These are phyloP conservation scores for Penicillium roqueforti DNA, from an alignment of 495 filamentous ascomycete species.

Conservation along the genomic window DNA sequence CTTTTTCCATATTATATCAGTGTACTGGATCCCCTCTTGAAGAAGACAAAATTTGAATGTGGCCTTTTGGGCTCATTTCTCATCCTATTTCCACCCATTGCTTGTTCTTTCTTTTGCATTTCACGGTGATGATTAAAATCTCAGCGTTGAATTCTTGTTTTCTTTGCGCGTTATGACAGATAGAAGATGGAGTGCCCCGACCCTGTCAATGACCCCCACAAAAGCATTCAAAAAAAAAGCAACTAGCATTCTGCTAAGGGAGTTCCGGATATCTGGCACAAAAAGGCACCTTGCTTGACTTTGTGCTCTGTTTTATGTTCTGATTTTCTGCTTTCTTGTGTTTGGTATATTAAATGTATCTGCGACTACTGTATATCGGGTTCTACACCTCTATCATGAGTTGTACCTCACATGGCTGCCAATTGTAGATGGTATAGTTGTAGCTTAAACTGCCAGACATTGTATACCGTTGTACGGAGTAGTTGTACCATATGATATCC, in stretches of 20 bases:
- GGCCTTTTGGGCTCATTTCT: constrained; percentile 14
- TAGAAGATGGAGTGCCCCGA: constrained; percentile 33
- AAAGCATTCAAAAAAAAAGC: constrained; percentile 24
- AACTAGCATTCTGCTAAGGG: constrained; percentile 46
- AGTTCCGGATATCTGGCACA: constrained; percentile 85
- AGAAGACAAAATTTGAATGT: constrained; percentile 24
- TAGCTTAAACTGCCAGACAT: background rate
- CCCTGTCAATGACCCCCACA: constrained; percentile 10
- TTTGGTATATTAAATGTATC: constrained; percentile 12
- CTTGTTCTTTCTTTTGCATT: constrained; percentile 17
- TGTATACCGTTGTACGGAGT: background rate
- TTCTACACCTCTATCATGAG: constrained; percentile 19
- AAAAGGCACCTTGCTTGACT: constrained; percentile 39
- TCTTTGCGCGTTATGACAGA: constrained; percentile 22
- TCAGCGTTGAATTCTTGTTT: constrained; percentile 16
- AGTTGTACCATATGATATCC: background rate
- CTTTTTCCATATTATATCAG: constrained; percentile 1
- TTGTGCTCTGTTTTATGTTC: constrained; percentile 37
- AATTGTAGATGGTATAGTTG: background rate
- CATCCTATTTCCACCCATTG: constrained; percentile 11
- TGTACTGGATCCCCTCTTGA: constrained; percentile 7
- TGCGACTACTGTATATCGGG: constrained; percentile 24
- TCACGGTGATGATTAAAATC: constrained; percentile 12
- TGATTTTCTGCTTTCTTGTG: constrained; percentile 21
- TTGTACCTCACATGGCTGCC: constrained; percentile 10